Percentiles rank a stretch among this genome's conserved stretches.
These are phyloP conservation scores for Capsella bursapastoris DNA, from an alignment of 345 rosid genomes.

Conservation along the genomic window DNA sequence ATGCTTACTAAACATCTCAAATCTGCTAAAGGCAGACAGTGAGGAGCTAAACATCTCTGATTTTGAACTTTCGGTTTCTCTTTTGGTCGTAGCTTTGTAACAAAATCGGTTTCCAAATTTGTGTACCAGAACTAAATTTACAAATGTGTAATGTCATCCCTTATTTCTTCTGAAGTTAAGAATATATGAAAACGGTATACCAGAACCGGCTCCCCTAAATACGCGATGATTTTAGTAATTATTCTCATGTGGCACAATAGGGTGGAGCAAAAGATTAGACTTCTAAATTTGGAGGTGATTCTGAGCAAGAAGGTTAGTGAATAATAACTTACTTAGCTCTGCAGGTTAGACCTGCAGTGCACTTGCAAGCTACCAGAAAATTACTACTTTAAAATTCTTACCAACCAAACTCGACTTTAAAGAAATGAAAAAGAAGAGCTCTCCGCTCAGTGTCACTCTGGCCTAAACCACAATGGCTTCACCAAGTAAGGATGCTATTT, in stretches of 20 bases:
- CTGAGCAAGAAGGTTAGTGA: background rate
- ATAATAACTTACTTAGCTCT: background rate
- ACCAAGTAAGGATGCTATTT: background rate
- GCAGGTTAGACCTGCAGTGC: background rate
- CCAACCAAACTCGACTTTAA: background rate
- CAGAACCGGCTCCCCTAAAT: too few species aligned
- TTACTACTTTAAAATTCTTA: background rate
- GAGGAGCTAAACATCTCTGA: slow-evolving; percentile 48
- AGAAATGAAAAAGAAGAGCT: background rate
- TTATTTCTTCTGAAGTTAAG: slow-evolving; percentile 3
- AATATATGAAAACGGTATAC: too few species aligned
- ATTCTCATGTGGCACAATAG: too few species aligned
- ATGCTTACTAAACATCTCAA: slow-evolving; percentile 81
- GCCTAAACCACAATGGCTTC: background rate
- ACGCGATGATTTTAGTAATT: too few species aligned
- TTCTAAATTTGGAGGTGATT: background rate
- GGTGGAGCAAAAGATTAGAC: background rate
- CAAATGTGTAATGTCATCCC: background rate
- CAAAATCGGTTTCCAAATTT: background rate
- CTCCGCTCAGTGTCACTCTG: background rate
- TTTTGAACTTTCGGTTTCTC: background rate
- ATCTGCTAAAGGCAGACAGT: slow-evolving; percentile 60
- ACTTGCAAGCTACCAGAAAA: background rate
- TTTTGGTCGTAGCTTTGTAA: slow-evolving; percentile 7
- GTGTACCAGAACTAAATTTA: background rate